A percentile compares a stretch with the other conserved stretches of the same genome.
Conservation (phyloP, 257 asterid genomes). For the Galeopsis tetrahit region DNA sequence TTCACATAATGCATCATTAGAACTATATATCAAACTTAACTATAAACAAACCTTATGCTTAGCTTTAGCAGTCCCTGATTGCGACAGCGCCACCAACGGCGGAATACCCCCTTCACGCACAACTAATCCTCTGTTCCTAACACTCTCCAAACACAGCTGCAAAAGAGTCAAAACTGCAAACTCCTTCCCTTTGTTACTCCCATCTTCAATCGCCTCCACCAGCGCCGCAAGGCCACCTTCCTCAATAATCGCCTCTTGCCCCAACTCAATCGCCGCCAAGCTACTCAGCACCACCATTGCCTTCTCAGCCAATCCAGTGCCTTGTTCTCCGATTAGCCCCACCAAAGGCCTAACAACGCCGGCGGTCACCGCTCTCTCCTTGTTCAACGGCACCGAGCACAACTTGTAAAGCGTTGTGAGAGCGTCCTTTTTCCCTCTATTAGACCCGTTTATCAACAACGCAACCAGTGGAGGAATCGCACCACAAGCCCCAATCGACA, state of each 20-base stretch:
- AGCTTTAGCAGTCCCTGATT: conserved; percentile 85
- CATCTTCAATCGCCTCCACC: conserved; percentile 90
- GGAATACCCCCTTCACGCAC: conserved; percentile 98
- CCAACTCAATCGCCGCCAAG: conserved; percentile 68
- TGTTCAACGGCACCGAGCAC: conserved; percentile 70
- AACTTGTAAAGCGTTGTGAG: conserved; percentile 84
- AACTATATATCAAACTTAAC: conserved; percentile 11
- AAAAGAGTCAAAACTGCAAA: conserved; percentile 83
- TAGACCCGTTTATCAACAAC: conserved; percentile 70
- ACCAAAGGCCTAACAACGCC: conserved; percentile 85
- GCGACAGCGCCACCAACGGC: conserved; percentile 92
- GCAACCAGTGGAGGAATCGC: conserved; percentile 88
- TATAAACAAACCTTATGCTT: conserved; percentile 76
- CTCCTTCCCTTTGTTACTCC: conserved; percentile 82
- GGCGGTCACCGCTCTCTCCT: conserved; percentile 88
- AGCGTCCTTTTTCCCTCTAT: conserved; percentile 88
- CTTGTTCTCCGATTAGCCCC: conserved; percentile 69
- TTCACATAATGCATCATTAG: background rate
- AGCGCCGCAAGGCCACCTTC: conserved; percentile 88
- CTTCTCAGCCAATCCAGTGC: conserved; percentile 88
- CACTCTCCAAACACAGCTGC: conserved; percentile 78
- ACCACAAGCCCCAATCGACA: conserved; percentile 86
- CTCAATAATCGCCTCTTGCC: conserved; percentile 72
- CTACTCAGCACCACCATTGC: conserved; percentile 95
- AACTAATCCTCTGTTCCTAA: conserved; percentile 77